Base-by-base conservation (phyloP, 164 flowering plant genomes). In the Berberis vulgaris region DNA sequence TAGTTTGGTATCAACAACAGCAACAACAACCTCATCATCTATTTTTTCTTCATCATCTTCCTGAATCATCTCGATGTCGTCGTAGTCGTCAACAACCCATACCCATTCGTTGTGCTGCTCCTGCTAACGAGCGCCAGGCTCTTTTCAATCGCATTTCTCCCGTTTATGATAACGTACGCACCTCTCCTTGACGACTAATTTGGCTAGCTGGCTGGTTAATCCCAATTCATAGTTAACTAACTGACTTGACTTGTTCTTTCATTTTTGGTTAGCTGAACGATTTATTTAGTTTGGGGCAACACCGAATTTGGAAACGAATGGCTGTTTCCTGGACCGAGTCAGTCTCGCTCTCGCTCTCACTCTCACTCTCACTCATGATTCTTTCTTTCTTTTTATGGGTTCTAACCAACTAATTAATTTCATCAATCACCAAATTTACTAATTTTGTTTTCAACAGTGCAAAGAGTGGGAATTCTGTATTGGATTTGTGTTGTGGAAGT, bases 401-500 rank as follows among this genome's bases (percentile, higher is more conserved):
- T n/a, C 4, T 41, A 0, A 53, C 50, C 2, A 52, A 52, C 11
- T 4, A 10, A 52, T 44, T 44, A 13, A 46, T 57, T 9, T 67
- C 0, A 26, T 26, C 26, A 26, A 26, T 26, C 26, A 26, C 26
- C 26, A 26, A 26, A 26, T 26, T 26, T 26, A 26, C 26, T 26
- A 26, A 26, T 26, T 26, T 26, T 26, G 26, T 26, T 26, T 26
- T 57, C 41, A 5, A 65, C 76, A 91, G 99, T 50, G 90, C 88
- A 0, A 86, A 79, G 65, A 75, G 13, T 58, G 97, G 97, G 57
- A 86, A 86, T 54, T 41, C 52, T 42, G 97, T 82, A 71, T 75
- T 94, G 83, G 99, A 91, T 77, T 73, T 94, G 78, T 94, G 99
- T 57, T 94, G 99, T 77, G 96, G 96, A 54, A 94, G 96, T 78